phyloP scores from a whole-genome alignment of 805 yeast genomes.

The Saitoella complicata region DNA sequence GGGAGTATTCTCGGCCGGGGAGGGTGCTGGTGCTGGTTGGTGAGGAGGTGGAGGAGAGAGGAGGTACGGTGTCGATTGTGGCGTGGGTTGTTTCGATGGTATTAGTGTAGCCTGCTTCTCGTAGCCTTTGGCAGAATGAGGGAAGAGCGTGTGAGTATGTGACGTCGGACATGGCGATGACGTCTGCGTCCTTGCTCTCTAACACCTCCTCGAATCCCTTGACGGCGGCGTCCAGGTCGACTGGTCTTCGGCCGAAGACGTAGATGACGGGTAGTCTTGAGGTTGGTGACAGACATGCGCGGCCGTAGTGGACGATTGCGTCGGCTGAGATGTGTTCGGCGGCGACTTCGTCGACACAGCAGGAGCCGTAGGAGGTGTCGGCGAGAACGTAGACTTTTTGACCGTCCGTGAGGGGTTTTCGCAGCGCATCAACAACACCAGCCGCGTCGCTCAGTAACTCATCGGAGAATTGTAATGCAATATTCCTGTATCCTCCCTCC shows the following conservation, averaged over 20 bases:
- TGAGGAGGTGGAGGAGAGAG: no score
- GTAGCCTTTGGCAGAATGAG: no score
- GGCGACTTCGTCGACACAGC: conserved; percentile 95
- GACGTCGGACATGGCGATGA: conserved; percentile 21
- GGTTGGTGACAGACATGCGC: conserved; percentile 76
- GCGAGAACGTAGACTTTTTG: conserved; percentile 59
- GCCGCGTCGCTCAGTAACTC: conserved; percentile 61
- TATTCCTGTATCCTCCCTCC: conserved; percentile 18
- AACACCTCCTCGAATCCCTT: conserved; percentile 29
- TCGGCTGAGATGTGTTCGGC: conserved; percentile 84
- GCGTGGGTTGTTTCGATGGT: no score
- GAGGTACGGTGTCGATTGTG: no score
- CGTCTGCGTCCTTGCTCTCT: conserved; percentile 24
- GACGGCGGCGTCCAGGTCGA: conserved; percentile 29
- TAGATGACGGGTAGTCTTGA: conserved; percentile 59
- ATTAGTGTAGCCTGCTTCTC: no score
- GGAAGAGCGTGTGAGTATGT: neutral
- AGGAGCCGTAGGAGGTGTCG: conserved; percentile 87
- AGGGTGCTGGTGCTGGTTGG: neutral
- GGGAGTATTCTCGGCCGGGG: conserved; percentile 14
- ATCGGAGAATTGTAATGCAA: conserved; percentile 90
- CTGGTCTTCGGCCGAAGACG: conserved; percentile 53
- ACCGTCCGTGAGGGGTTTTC: conserved; percentile 11
- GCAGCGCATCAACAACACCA: conserved; percentile 34
- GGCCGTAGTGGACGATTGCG: conserved; percentile 81